A percentile compares a stretch with the other conserved stretches of the same genome.
phyloP scores from a whole-genome alignment of 352 stramenopile genomes.

The Hyaloperonospora brassicae region DNA sequence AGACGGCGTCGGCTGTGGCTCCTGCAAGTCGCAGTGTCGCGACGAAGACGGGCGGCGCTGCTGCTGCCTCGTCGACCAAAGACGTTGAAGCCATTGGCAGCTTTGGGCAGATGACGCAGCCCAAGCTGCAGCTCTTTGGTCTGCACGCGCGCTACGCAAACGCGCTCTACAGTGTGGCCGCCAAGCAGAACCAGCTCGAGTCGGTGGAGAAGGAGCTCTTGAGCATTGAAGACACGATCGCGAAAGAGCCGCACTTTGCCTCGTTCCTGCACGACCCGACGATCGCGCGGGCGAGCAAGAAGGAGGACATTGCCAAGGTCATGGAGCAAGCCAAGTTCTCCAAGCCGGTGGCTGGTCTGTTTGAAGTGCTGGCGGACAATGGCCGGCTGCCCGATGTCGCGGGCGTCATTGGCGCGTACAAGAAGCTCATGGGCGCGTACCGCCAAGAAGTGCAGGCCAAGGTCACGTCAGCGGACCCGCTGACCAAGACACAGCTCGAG shows the following conservation, averaged over 20 bases:
- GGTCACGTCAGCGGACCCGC: conserved; percentile 91
- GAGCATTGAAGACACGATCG: conserved; percentile 69
- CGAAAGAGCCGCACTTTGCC: conserved; percentile 85
- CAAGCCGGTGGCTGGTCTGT: conserved; percentile 91
- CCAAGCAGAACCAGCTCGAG: conserved; percentile 77
- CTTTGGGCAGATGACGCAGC: conserved; percentile 77
- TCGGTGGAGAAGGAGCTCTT: conserved; percentile 87
- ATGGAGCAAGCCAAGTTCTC: conserved; percentile 89
- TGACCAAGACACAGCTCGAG: conserved; percentile 89
- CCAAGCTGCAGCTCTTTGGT: conserved; percentile 93
- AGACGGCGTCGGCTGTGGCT: conserved; percentile 27
- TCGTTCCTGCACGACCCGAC: conserved; percentile 95
- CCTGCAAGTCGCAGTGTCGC: conserved; percentile 36
- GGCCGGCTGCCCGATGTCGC: conserved; percentile 87
- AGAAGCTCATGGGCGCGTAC: conserved; percentile 93
- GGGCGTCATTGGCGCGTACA: conserved; percentile 85
- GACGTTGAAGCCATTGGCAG: conserved; percentile 61
- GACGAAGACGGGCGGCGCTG: not conserved
- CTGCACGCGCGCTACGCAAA: conserved; percentile 95
- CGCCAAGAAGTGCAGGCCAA: conserved; percentile 93
- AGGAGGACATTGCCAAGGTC: conserved; percentile 87
- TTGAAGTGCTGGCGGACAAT: conserved; percentile 95
- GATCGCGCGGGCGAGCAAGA: conserved; percentile 91
- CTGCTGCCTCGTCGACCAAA: conserved; percentile 27
- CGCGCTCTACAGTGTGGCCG: conserved; percentile 93